Evolutionary conservation across 257 asterid species (phyloP).

Genomic region (Lavandula angustifolia): DNA sequence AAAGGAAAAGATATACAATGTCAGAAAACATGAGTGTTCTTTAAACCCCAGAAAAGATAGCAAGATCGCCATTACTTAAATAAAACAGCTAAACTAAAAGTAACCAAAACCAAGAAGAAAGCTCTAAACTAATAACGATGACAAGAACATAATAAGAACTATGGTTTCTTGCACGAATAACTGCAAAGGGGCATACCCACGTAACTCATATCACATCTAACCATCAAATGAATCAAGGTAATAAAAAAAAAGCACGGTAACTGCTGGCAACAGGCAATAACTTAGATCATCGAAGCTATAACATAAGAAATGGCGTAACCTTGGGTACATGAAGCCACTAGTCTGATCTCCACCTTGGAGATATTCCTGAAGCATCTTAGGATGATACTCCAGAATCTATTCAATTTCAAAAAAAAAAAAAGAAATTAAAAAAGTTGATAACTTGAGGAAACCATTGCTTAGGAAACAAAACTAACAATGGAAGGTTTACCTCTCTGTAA

Average conservation of each 20-base stretch:
- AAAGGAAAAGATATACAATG: conserved; percentile 12
- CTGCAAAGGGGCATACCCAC: neutral
- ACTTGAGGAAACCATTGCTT: conserved; percentile 15
- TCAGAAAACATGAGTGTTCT: conserved; percentile 18
- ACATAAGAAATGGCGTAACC: conserved; percentile 46
- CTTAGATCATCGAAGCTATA: neutral
- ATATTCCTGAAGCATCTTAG: conserved; percentile 95
- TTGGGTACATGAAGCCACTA: conserved; percentile 97
- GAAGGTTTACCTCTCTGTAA: conserved; percentile 58
- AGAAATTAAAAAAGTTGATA: conserved; percentile 21
- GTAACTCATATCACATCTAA: conserved; percentile 5
- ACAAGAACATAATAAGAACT: neutral
- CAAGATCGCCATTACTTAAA: neutral
- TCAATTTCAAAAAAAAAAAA: conserved; percentile 28
- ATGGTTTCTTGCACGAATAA: neutral
- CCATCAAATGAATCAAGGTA: neutral
- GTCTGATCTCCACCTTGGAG: conserved; percentile 91
- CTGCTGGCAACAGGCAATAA: conserved; percentile 7
- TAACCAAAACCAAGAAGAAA: neutral
- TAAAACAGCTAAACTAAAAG: too few relatives aligned
- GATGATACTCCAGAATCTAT: conserved; percentile 97
- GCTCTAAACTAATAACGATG: neutral
- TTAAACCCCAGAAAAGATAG: neutral
- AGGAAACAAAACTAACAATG: conserved; percentile 27
- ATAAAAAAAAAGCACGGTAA: neutral